These are phyloP conservation scores for Leersia perrieri DNA, from an alignment of 176 grass and related monocot genomes.

Conservation along the genomic window DNA sequence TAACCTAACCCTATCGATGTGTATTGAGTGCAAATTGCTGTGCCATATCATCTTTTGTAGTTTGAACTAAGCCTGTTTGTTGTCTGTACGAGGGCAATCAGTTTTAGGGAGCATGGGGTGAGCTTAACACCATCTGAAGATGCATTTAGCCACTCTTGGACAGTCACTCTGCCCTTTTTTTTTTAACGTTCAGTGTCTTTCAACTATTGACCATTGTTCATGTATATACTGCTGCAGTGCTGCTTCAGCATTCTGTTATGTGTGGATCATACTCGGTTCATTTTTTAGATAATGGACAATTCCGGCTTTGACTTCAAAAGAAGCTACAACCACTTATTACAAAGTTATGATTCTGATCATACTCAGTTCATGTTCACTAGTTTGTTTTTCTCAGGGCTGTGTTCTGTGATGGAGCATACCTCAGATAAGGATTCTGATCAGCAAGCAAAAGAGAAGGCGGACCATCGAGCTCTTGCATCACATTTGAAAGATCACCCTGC, in stretches of 20 bases:
- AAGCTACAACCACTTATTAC: no score
- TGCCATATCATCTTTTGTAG: background rate
- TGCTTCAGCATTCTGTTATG: background rate
- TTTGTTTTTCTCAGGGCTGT: background rate
- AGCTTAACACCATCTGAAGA: background rate
- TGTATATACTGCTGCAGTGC: background rate
- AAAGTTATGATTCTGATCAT: no score
- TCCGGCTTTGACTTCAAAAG: no score
- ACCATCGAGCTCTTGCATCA: constrained; percentile 61
- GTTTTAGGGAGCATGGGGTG: background rate
- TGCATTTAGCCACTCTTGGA: background rate
- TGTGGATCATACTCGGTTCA: background rate
- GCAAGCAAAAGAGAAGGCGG: constrained; percentile 53
- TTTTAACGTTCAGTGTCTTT: background rate
- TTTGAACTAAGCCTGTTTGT: background rate
- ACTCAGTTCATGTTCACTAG: background rate
- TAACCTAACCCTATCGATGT: background rate
- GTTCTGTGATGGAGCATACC: constrained; percentile 46
- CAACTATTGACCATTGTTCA: background rate
- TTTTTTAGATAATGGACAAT: no score
- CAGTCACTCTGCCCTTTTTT: background rate
- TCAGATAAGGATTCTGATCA: constrained; percentile 46
- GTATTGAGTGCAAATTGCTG: background rate
- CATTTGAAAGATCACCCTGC: constrained; percentile 44
- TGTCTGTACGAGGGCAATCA: background rate